phyloP scores from a whole-genome alignment of 1,139 yeast species.

The Suhomyces taliae region DNA sequence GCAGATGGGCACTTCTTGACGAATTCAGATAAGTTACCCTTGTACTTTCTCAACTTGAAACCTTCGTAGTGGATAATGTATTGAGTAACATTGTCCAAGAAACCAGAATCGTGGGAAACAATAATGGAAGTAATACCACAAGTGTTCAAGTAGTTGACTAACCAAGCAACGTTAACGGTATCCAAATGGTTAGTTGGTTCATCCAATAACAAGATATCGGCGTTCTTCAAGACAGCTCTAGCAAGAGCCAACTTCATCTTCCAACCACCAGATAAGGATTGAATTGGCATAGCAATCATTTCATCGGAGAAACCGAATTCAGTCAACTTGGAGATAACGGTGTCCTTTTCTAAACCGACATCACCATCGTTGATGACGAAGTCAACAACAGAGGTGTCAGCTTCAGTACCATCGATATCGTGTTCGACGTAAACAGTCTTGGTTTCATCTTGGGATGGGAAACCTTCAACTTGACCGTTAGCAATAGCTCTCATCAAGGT shows the following conservation, averaged over 20 bases:
- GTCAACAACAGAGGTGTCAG: constrained; percentile 89
- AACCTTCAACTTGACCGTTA: constrained; percentile 99
- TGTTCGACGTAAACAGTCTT: constrained; percentile 99
- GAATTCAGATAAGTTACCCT: constrained; percentile 98
- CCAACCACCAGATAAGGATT: constrained; percentile 99
- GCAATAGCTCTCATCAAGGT: constrained; percentile 99
- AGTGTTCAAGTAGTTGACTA: constrained; percentile 96
- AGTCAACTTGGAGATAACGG: constrained; percentile 67
- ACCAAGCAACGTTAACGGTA: constrained; percentile 98
- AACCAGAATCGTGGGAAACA: constrained; percentile 99
- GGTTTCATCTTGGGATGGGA: constrained; percentile 98
- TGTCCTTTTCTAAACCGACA: constrained; percentile 71
- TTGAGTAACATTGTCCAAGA: constrained; percentile 96
- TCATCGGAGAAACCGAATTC: constrained; percentile 93
- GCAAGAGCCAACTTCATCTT: constrained; percentile 99
- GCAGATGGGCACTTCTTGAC: constrained; percentile 99
- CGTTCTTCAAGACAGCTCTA: constrained; percentile 98
- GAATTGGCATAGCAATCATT: constrained; percentile 89
- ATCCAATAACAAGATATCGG: constrained; percentile 96
- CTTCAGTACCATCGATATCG: constrained; percentile 97
- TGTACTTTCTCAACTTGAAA: constrained; percentile 98
- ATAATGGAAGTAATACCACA: constrained; percentile 98
- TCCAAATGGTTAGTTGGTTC: constrained; percentile 99
- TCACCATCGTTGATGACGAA: constrained; percentile 83
- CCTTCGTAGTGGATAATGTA: constrained; percentile 99